Conservation (phyloP, 2,329 filamentous ascomycete species). For the Ceratocystis lukuohia region DNA sequence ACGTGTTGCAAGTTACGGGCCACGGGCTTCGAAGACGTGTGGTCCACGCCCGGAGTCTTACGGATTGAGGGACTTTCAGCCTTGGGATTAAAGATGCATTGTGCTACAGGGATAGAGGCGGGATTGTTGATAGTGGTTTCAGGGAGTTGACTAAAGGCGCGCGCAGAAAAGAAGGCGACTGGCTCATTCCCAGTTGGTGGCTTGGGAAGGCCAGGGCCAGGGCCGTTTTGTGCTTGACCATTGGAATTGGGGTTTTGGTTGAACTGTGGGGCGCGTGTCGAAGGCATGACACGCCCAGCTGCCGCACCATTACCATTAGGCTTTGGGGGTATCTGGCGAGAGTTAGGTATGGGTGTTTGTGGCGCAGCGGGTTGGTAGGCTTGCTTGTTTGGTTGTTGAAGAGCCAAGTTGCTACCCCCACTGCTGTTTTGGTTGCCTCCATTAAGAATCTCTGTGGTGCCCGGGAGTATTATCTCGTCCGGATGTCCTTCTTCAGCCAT, state of each 20-base stretch:
- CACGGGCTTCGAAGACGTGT: slow-evolving; percentile 61
- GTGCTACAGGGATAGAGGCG: slow-evolving; percentile 32
- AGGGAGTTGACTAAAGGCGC: slow-evolving; percentile 45
- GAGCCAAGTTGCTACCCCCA: slow-evolving; percentile 17
- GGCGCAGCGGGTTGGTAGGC: slow-evolving; percentile 9
- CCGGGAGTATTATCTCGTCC: slow-evolving; percentile 55
- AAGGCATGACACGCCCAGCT: slow-evolving; percentile 1
- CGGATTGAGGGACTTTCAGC: slow-evolving; percentile 73
- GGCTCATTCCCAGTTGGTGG: slow-evolving; percentile 28
- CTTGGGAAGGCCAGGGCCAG: slow-evolving; percentile 23
- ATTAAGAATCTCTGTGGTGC: not conserved
- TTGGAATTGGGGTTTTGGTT: slow-evolving; percentile 1
- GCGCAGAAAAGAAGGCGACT: slow-evolving; percentile 57
- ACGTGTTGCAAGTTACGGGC: slow-evolving; percentile 43
- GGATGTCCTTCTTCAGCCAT: slow-evolving; percentile 57
- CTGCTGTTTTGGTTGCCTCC: not conserved
- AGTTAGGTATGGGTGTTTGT: slow-evolving; percentile 8
- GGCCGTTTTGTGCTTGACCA: not conserved
- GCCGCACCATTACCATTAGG: not conserved
- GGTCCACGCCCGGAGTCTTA: slow-evolving; percentile 78
- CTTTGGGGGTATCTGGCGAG: not conserved
- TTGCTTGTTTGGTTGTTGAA: slow-evolving; percentile 19
- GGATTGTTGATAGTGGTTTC: slow-evolving; percentile 31
- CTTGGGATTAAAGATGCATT: slow-evolving; percentile 56
- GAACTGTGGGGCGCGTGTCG: not conserved